phyloP scores from a whole-genome alignment of 202 grass and related monocot genomes.

The Digitaria exilis region DNA sequence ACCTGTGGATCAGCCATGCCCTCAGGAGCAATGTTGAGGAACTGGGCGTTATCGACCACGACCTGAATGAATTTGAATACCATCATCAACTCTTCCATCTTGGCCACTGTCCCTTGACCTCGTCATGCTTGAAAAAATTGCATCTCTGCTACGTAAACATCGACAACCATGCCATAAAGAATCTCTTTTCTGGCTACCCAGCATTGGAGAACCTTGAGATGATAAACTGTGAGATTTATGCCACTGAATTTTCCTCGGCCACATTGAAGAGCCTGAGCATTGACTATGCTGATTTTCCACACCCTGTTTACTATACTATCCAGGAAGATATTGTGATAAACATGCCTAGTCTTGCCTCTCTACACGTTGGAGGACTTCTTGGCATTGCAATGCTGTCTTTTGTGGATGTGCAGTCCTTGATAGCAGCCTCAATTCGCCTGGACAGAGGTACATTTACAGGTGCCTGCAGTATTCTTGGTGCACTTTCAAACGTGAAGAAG shows the following conservation, averaged over 20 bases:
- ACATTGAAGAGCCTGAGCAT: conserved; percentile 27
- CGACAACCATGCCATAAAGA: neutral
- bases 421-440: neutral
- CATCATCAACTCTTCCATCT: neutral
- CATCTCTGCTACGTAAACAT: neutral
- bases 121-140: conserved; percentile 23
- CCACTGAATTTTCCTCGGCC: conserved; percentile 1
- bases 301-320: neutral
- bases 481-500: conserved; percentile 4
- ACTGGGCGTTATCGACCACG: neutral
- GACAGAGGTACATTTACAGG: neutral
- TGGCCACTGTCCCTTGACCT: conserved; percentile 6
- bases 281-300: neutral
- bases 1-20: conserved; percentile 28
- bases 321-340: conserved; percentile 17
- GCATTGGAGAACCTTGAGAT: conserved; percentile 33
- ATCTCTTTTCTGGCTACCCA: neutral
- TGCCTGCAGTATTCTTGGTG: neutral
- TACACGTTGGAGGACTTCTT: conserved; percentile 9
- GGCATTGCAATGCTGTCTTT: neutral
- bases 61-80: too few species aligned
- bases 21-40: conserved; percentile 2
- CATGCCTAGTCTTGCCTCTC: conserved; percentile 23
- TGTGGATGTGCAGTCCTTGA: neutral
- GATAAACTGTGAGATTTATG: neutral